Conservation (phyloP, 1,284 basidiomycete genomes). For the Cutaneotrichosporon sp. region DNA sequence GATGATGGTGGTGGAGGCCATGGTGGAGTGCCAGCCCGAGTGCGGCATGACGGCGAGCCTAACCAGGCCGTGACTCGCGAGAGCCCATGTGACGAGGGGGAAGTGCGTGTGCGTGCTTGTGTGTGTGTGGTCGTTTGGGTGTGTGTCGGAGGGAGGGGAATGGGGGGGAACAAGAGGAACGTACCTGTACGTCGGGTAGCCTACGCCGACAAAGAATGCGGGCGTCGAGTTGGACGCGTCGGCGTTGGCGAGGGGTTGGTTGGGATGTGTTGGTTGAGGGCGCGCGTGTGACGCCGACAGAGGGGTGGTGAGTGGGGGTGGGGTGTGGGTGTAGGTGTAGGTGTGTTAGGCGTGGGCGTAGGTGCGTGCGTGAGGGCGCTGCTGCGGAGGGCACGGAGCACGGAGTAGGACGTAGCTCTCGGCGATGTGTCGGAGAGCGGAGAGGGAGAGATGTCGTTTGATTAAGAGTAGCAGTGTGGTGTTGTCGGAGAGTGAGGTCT, state of each 20-base stretch:
- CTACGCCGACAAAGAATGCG: neutral
- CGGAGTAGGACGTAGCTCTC: no score
- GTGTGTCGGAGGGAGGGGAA: neutral
- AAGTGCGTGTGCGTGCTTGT: neutral
- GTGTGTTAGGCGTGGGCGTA: no score
- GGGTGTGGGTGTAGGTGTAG: neutral
- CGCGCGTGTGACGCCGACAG: neutral
- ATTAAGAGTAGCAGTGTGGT: neutral
- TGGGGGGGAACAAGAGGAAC: neutral
- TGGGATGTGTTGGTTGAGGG: neutral
- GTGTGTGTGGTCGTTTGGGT: neutral
- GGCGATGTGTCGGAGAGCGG: no score
- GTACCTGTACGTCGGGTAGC: conserved; percentile 1
- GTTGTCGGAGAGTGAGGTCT: neutral
- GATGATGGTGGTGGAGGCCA: neutral
- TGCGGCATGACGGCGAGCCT: no score
- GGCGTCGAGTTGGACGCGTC: neutral
- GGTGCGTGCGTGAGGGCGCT: no score
- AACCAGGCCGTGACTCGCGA: no score
- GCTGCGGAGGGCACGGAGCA: no score
- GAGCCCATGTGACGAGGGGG: neutral
- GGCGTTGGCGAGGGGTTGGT: neutral
- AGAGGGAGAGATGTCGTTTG: neutral
- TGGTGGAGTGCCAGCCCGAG: no score
- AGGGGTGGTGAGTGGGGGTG: neutral